Evolutionary conservation across 2,329 filamentous ascomycete genomes (phyloP).

Genomic region (Ilyonectria destructans): DNA sequence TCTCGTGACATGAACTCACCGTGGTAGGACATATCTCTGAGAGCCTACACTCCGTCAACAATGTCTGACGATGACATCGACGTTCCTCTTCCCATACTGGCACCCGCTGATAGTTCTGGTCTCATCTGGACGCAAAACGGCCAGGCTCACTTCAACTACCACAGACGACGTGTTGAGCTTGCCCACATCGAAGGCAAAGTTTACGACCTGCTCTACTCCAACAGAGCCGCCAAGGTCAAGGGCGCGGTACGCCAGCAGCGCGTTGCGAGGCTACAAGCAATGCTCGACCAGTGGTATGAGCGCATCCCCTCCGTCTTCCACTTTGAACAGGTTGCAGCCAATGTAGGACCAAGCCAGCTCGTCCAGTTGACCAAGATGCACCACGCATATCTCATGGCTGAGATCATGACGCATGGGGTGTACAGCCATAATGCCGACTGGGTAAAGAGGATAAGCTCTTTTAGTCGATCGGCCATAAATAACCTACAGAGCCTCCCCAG

Average conservation of each 20-base stretch:
- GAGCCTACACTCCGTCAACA: slow-evolving; percentile 56
- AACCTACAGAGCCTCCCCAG: slow-evolving; percentile 30
- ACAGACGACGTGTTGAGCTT: slow-evolving; percentile 59
- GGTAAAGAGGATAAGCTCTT: slow-evolving; percentile 53
- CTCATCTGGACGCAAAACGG: slow-evolving; percentile 56
- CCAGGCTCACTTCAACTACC: slow-evolving; percentile 55
- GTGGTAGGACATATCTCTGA: slow-evolving; percentile 54
- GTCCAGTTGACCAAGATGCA: slow-evolving; percentile 57
- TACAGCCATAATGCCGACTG: slow-evolving; percentile 58
- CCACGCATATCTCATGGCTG: slow-evolving; percentile 55
- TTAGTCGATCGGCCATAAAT: slow-evolving; percentile 47
- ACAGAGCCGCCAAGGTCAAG: slow-evolving; percentile 47
- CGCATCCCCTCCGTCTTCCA: slow-evolving; percentile 54
- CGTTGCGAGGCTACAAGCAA: slow-evolving; percentile 47
- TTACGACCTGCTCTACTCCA: slow-evolving; percentile 59
- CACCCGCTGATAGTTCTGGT: slow-evolving; percentile 52
- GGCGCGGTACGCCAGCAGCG: slow-evolving; percentile 51
- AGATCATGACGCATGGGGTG: slow-evolving; percentile 58
- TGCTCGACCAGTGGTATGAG: slow-evolving; percentile 57
- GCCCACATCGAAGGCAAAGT: slow-evolving; percentile 60
- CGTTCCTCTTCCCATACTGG: slow-evolving; percentile 54
- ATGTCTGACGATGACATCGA: slow-evolving; percentile 61
- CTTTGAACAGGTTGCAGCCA: slow-evolving; percentile 52
- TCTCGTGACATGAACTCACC: neutral
- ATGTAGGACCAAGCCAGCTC: slow-evolving; percentile 49